Percentiles rank a stretch among this genome's conserved stretches.
Evolutionary conservation across 768 basidiomycete species (phyloP).

Genomic region (Hypholoma fasciculare): DNA sequence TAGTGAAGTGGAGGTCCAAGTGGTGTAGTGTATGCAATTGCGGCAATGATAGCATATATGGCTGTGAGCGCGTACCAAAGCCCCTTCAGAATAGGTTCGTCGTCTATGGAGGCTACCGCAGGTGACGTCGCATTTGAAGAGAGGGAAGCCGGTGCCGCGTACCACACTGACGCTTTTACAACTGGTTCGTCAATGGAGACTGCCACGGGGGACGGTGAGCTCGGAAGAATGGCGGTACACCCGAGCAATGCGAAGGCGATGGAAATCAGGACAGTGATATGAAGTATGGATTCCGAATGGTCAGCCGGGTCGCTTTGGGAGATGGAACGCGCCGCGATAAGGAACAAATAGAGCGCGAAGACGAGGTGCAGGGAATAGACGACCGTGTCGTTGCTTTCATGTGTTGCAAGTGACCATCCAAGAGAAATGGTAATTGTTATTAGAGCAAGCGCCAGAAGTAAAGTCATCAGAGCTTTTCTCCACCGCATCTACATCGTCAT

Average conservation of each 20-base stretch:
- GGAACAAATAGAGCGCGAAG: constrained; percentile 62
- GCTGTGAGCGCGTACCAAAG: constrained; percentile 56
- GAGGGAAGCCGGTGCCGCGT: constrained; percentile 39
- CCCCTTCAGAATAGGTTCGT: constrained; percentile 21
- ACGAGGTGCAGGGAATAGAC: constrained; percentile 44
- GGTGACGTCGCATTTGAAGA: constrained; percentile 48
- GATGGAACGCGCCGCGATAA: constrained; percentile 53
- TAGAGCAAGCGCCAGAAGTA: constrained; percentile 46
- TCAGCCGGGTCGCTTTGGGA: constrained; percentile 37
- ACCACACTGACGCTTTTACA: constrained; percentile 44
- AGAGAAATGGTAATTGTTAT: constrained; percentile 53
- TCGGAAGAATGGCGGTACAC: constrained; percentile 57
- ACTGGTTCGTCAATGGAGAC: constrained; percentile 20
- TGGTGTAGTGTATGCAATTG: constrained; percentile 53
- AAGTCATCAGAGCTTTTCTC: constrained; percentile 53
- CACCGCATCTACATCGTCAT: constrained; percentile 47
- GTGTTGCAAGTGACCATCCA: constrained; percentile 48
- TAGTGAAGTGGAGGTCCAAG: constrained; percentile 76
- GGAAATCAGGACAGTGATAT: constrained; percentile 58
- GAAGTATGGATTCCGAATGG: constrained; percentile 55
- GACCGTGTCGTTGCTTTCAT: constrained; percentile 30
- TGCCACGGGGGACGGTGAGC: constrained; percentile 33
- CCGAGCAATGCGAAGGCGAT: constrained; percentile 33
- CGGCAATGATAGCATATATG: constrained; percentile 46
- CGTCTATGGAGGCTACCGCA: constrained; percentile 23